phyloP scores from a whole-genome alignment of 192 early-diverging fungal species.

The Coemansia sp. region DNA sequence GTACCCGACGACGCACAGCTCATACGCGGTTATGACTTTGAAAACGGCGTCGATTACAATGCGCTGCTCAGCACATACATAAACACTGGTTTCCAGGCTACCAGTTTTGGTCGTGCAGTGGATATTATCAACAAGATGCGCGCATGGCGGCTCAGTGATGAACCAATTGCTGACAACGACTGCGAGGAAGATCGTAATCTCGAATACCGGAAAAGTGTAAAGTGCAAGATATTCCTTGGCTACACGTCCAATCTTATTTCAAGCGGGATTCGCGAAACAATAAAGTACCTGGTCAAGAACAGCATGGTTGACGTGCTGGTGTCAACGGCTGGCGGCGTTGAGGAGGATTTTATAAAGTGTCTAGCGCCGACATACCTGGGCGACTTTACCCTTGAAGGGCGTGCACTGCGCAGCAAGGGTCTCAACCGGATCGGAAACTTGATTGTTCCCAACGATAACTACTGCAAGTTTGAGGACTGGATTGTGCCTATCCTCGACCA shows the following conservation, averaged over 20 bases:
- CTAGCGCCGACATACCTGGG: slow-evolving; percentile 86
- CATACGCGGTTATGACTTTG: slow-evolving; percentile 92
- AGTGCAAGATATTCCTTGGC: slow-evolving; percentile 97
- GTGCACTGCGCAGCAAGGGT: slow-evolving; percentile 79
- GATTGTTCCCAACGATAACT: slow-evolving; percentile 97
- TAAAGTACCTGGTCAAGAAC: slow-evolving; percentile 89
- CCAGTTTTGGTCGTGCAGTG: slow-evolving; percentile 82
- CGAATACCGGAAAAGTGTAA: slow-evolving; percentile 61
- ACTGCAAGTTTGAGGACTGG: slow-evolving; percentile 99
- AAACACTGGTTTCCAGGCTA: slow-evolving; percentile 93
- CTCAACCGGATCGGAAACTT: slow-evolving; percentile 97
- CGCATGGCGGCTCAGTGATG: slow-evolving; percentile 83
- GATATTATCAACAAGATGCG: slow-evolving; percentile 92
- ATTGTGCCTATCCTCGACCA: slow-evolving; percentile 90
- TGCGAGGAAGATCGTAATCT: slow-evolving; percentile 67
- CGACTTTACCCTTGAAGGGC: slow-evolving; percentile 73
- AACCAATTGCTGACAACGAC: slow-evolving; percentile 61
- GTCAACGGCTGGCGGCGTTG: slow-evolving; percentile 91
- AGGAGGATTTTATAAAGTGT: slow-evolving; percentile 99
- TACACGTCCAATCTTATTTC: slow-evolving; percentile 99
- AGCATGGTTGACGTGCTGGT: slow-evolving; percentile 87
- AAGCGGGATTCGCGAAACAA: slow-evolving; percentile 87
- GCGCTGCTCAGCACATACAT: slow-evolving; percentile 70
- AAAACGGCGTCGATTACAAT: slow-evolving; percentile 74
- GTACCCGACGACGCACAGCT: slow-evolving; percentile 64